phyloP scores from a whole-genome alignment of 2,329 filamentous ascomycete genomes.

The Cladosporium sp. region DNA sequence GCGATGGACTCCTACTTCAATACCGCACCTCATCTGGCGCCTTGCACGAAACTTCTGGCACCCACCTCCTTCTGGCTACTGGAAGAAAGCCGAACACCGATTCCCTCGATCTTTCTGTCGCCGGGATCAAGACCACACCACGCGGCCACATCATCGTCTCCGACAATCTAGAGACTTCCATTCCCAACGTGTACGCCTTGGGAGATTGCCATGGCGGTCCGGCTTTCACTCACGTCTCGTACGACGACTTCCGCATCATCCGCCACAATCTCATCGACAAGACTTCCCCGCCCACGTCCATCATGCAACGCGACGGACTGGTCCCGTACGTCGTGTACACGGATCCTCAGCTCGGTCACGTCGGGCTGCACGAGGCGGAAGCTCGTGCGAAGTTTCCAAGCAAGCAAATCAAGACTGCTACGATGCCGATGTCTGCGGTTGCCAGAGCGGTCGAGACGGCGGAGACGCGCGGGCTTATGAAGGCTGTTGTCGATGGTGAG shows the following conservation, averaged over 20 bases:
- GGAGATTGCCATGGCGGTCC: conserved; percentile 49
- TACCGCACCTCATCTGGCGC: conserved; percentile 23
- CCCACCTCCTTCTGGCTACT: conserved; percentile 47
- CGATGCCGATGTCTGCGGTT: conserved; percentile 49
- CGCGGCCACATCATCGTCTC: conserved; percentile 42
- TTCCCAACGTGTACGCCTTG: conserved; percentile 41
- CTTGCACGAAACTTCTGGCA: conserved; percentile 22
- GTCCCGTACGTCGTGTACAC: conserved; percentile 49
- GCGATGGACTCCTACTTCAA: conserved; percentile 12
- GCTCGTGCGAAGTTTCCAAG: conserved; percentile 25
- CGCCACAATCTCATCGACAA: conserved; percentile 39
- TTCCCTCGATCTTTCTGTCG: conserved; percentile 35
- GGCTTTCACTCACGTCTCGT: conserved; percentile 52
- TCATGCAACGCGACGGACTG: conserved; percentile 24
- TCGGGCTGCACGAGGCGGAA: conserved; percentile 44
- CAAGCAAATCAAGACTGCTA: conserved; percentile 35
- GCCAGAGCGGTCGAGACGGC: conserved; percentile 47
- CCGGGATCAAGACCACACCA: conserved; percentile 36
- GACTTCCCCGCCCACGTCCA: conserved; percentile 21
- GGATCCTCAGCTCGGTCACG: conserved; percentile 48
- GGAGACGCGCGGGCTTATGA: conserved; percentile 48
- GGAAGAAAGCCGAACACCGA: conserved; percentile 48
- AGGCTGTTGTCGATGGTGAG: conserved; percentile 44
- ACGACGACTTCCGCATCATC: conserved; percentile 51
- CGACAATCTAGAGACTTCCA: conserved; percentile 40